Base-by-base conservation (phyloP, 1,284 basidiomycete species). In the Meripilus lineatus region DNA sequence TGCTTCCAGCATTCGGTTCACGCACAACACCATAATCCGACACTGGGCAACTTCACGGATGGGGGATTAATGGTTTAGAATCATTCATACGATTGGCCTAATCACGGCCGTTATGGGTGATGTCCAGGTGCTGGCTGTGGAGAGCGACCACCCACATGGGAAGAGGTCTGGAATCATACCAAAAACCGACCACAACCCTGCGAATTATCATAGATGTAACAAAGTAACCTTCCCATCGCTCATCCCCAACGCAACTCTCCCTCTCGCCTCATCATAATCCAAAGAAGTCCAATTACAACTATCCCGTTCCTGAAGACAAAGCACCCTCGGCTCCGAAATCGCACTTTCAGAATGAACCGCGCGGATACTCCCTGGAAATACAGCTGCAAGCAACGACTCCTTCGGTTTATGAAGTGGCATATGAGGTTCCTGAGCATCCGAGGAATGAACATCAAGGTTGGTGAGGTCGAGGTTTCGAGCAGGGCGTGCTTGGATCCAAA, bases 191-290 rank as follows among this genome's bases (percentile, higher is more conserved):
- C n/a, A n/a, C n/a, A n/a, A n/a, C n/a, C n/a, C n/a, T n/a, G n/a
- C n/a, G n/a, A n/a, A n/a, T n/a, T n/a, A n/a, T 30, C 28, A 30
- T n/a, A 30, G n/a, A 30, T 30, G 10, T 10, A 30, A 30, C n/a
- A 79, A 53, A 7, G 64, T 63, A 13, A 80, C 64, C 34, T 53
- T 49, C 20, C 78, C 78, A 48, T 65, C 67, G 44, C 65, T 68
- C 36, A 71, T 68, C 4, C 72, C 77, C 20, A 81, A 45, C 2
- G 63, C 75, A 38, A 80, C 62, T 45, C 74, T 63, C 4, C 78
- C 79, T 32, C 58, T 52, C 32, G 65, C 65, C 53, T 81, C 78
- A 45, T 76, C 73, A 55, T 81, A 81, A 57, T 78, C 78, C 45
- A 81, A 53, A 35, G 73, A 67, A 4, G 71, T 70, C 77, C 77